phyloP scores from a whole-genome alignment of 2,329 filamentous ascomycete species.

The Alternaria tenuissima region DNA sequence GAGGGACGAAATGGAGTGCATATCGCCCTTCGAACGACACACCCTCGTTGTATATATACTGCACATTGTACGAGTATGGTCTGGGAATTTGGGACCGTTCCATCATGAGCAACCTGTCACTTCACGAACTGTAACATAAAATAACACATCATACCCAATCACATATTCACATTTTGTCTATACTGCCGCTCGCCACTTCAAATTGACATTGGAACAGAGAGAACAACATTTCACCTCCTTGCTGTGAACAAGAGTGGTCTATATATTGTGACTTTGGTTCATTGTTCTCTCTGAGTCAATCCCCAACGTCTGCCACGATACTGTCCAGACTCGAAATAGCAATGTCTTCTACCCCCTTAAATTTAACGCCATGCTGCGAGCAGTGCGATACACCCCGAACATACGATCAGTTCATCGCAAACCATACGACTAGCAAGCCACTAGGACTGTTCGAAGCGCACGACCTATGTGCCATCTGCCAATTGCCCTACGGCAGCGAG shows the following conservation, averaged over 20 bases:
- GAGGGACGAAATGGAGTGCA: neutral
- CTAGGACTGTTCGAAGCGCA: neutral
- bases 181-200: neutral
- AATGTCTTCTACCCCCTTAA: neutral
- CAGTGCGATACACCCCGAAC: neutral
- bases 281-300: neutral
- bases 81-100: neutral
- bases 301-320: neutral
- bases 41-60: conserved; percentile 15
- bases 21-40: neutral
- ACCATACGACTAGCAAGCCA: neutral
- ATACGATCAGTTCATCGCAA: neutral
- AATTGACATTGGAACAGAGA: neutral
- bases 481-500: neutral
- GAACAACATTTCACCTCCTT: neutral
- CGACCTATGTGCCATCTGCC: neutral
- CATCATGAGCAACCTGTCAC: conserved; percentile 11
- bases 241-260: neutral
- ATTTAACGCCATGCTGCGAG: neutral
- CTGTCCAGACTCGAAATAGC: neutral
- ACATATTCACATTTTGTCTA: neutral
- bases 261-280: neutral
- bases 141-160: neutral
- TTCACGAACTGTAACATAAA: conserved; percentile 6
- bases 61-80: conserved; percentile 11